Evolutionary conservation across 345 rosid species (phyloP).

Genomic region (Populus tremula): DNA sequence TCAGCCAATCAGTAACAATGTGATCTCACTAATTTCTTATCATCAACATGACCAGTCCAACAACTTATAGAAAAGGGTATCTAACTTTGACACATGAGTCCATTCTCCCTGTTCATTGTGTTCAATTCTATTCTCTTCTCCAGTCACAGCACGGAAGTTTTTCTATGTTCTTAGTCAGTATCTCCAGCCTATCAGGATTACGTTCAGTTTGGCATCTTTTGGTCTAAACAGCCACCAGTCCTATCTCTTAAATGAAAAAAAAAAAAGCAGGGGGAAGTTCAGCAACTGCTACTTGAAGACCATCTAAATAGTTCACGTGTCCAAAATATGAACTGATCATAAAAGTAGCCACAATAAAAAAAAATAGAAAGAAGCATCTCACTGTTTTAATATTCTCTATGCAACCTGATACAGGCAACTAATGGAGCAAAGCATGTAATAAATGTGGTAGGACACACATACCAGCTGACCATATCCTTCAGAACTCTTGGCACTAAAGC

Average conservation of each 20-base stretch:
- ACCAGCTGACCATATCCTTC: conserved; percentile 73
- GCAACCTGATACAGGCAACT: conserved; percentile 6
- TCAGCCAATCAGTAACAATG: neutral
- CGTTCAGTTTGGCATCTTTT: neutral
- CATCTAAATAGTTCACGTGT: neutral
- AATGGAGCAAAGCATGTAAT: neutral
- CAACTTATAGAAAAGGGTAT: neutral
- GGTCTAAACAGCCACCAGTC: neutral
- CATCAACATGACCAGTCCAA: neutral
- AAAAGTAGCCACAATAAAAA: neutral
- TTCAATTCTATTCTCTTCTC: conserved; percentile 5
- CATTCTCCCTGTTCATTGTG: neutral
- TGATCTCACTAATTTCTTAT: neutral
- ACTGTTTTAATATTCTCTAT: neutral
- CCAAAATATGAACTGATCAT: neutral
- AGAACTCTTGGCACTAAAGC: conserved; percentile 69
- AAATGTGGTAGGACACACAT: conserved; percentile 8
- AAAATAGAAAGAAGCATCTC: neutral
- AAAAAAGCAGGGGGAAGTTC: neutral
- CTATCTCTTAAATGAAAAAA: conserved; percentile 5
- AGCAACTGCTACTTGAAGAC: neutral
- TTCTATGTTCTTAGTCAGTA: neutral
- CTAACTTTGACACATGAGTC: neutral
- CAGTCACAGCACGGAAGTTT: neutral
- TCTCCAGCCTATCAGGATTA: neutral